Conservation (phyloP, 805 yeast species). For the Candida xyloterini region DNA sequence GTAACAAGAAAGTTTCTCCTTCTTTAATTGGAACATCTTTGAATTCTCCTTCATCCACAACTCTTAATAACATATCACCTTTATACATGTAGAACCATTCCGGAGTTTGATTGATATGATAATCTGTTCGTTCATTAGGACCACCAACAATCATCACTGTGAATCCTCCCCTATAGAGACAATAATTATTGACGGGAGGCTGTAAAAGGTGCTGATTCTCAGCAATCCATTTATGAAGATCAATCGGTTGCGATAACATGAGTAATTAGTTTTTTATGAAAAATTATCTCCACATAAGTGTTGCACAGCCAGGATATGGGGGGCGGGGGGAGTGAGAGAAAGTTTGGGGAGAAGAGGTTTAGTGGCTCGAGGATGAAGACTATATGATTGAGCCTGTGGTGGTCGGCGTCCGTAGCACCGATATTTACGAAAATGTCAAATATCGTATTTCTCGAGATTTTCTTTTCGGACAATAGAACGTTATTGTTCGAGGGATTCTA, state of each 20-base stretch:
- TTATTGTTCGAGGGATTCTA: background rate
- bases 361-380: no score
- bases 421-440: slow-evolving; percentile 15
- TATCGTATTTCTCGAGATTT: background rate
- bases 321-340: background rate
- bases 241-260: slow-evolving; percentile 67
- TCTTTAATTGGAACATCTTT: slow-evolving; percentile 72
- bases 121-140: slow-evolving; percentile 90
- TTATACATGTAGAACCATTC: slow-evolving; percentile 89
- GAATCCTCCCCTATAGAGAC: slow-evolving; percentile 87
- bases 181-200: slow-evolving; percentile 91
- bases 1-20: slow-evolving; percentile 85
- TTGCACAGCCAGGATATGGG: background rate
- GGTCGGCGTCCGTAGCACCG: no score
- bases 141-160: slow-evolving; percentile 97
- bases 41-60: slow-evolving; percentile 77
- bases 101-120: slow-evolving; percentile 91
- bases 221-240: slow-evolving; percentile 74
- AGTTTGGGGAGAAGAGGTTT: no score
- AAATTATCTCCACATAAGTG: background rate
- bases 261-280: background rate
- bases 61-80: slow-evolving; percentile 80
- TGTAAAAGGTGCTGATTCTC: slow-evolving; percentile 73
- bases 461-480: slow-evolving; percentile 1
- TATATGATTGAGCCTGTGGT: no score